phyloP scores from a whole-genome alignment of 495 filamentous ascomycete genomes.

The Penicillium canariense region DNA sequence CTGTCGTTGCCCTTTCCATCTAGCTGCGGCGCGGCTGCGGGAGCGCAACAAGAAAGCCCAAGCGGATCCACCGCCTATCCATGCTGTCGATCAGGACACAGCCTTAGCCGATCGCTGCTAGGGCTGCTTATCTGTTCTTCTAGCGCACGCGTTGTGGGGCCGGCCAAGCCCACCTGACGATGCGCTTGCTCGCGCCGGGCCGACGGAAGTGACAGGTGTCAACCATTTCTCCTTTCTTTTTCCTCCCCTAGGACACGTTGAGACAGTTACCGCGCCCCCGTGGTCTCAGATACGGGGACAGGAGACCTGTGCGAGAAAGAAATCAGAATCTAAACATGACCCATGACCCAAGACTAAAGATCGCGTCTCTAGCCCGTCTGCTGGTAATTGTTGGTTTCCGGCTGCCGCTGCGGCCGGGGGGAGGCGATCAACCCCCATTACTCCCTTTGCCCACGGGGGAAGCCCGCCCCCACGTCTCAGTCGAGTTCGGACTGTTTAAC shows the following conservation, averaged over 20 bases:
- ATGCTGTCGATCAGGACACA: slow-evolving; percentile 24
- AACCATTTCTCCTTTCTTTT: slow-evolving; percentile 15
- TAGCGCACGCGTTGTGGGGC: slow-evolving; percentile 15
- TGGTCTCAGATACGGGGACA: slow-evolving; percentile 2
- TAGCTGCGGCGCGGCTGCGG: slow-evolving; percentile 20
- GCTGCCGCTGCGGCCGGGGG: too few species aligned
- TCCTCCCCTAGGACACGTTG: slow-evolving; percentile 8
- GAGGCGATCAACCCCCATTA: not conserved
- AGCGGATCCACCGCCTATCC: slow-evolving; percentile 14
- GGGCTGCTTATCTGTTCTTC: not conserved
- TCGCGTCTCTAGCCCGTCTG: too few species aligned
- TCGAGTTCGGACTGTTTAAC: slow-evolving; percentile 23
- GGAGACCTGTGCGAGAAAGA: too few species aligned
- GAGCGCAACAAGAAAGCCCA: slow-evolving; percentile 17
- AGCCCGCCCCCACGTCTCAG: slow-evolving; percentile 15
- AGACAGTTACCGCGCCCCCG: slow-evolving; percentile 6
- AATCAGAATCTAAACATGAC: too few species aligned
- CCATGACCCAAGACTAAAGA: too few species aligned
- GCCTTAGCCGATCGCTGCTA: slow-evolving; percentile 17
- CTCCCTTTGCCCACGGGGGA: not conserved
- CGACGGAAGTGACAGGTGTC: slow-evolving; percentile 30
- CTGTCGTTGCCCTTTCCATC: slow-evolving; percentile 23
- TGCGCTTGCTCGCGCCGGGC: slow-evolving; percentile 11
- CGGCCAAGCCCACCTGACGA: slow-evolving; percentile 1
- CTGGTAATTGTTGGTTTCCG: too few species aligned